Evolutionary conservation across 164 flowering plant species (phyloP), one percentile per base, ranked within the genome.

Genomic region (Vitis rotundifolia): DNA sequence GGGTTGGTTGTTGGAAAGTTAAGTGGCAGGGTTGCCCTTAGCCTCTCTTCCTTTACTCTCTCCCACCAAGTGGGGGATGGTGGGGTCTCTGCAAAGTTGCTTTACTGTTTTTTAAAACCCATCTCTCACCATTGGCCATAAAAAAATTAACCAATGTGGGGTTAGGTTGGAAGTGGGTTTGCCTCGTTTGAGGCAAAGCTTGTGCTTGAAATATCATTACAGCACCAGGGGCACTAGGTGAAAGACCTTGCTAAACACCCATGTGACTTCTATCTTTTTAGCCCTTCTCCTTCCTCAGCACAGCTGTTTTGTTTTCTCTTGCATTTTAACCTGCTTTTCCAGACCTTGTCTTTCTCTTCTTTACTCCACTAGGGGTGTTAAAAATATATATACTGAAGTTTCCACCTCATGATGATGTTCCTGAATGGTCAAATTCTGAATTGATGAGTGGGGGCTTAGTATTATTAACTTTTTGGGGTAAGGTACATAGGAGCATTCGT

Each of bases 171-270:
- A 61, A 49, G 19, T 68, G 59, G 61, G 72, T 63, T 69, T 76
- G 80, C 79, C 69, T 79, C 77, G 73, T 66, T 76, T 74, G 62
- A 49, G 67, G 75, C 73, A 66, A 67, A 69, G 64, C 69, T 67
- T 65, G 68, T 73, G 75, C 51, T 28, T 29, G 59, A 63, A 66
- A 63, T 63, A 81, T 76, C 64, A 79, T 82, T 79, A 67, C 77
- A 70, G 62, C 61, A 37, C 44, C 44, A 37, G 15, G 54, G 65
- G 82, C 80, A 76, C 78, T 72, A 51, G 75, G 70, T 47, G 44
- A 72, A 70, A 75, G 72, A 22, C 50, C 44, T 6, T 37, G 44
- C 44, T 5, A 37, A 37, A 54, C 11, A 52, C 64, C 76, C 76
- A 80, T 75, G 85, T 79, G 83, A 71, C 71, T 63, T 60, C 66